These are phyloP conservation scores for Pyrenochaeta sp. DNA, from an alignment of 2,329 filamentous ascomycete species.

Conservation along the genomic window DNA sequence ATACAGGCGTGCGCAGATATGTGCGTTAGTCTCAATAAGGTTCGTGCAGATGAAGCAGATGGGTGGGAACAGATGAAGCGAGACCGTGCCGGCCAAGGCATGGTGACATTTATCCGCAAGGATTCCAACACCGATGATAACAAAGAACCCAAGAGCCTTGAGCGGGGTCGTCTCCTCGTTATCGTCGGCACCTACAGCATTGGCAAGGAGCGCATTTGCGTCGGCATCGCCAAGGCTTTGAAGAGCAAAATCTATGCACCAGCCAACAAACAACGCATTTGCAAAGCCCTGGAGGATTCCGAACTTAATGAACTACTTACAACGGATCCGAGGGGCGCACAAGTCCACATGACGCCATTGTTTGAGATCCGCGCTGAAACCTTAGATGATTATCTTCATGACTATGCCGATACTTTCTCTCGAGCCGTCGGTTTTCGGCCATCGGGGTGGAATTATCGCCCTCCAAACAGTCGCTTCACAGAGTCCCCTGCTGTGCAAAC, in stretches of 20 bases:
- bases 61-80: constrained; percentile 66
- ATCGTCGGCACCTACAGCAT: constrained; percentile 98
- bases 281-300: constrained; percentile 82
- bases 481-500: constrained; percentile 70
- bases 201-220: constrained; percentile 94
- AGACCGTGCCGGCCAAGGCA: constrained; percentile 64
- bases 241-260: constrained; percentile 89
- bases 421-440: constrained; percentile 91
- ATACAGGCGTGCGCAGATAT: constrained; percentile 87
- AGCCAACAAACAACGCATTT: constrained; percentile 82
- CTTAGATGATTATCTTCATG: constrained; percentile 84
- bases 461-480: constrained; percentile 69
- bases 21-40: constrained; percentile 78
- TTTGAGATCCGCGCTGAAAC: constrained; percentile 95
- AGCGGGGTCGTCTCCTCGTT: constrained; percentile 78
- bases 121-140: constrained; percentile 43
- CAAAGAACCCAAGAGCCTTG: constrained; percentile 40
- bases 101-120: constrained; percentile 68
- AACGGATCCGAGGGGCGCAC: constrained; percentile 79
- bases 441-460: constrained; percentile 92
- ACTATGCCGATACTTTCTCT: constrained; percentile 81
- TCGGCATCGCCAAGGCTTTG: constrained; percentile 88
- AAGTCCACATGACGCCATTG: constrained; percentile 97
- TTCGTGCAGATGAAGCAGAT: constrained; percentile 65
- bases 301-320: constrained; percentile 83